Evolutionary conservation across 805 yeast species (phyloP), one percentile per base, ranked within the genome.

Genomic region (Wickerhamiella shivajii): DNA sequence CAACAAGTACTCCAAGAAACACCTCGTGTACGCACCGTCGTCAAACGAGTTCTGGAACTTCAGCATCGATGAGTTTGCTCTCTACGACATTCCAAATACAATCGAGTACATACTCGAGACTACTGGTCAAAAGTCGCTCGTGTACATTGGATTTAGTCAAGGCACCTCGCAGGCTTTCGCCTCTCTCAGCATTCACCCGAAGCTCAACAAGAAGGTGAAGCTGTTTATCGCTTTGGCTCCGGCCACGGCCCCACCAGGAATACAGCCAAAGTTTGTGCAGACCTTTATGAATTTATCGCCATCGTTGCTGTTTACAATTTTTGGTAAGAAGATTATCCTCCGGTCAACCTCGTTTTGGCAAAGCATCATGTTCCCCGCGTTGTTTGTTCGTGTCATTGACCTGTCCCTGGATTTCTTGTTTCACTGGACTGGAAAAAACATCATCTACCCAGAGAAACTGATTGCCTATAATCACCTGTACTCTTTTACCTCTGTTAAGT

Each of bases 131-230:
- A 42, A 45, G 18, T 43, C 55, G 12, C 54, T 85, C 23, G 67
- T 73, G 1, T 85, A 83, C 49, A 66, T 87, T 42, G 97, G 96
- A 1, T 87, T 87, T 49, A 74, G 85, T 17, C 97, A 85, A 53
- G 97, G 97, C 14, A 74, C 93, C 0, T 93, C 96, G 1, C 96
- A 87, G 54, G 83, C 83, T 26, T 75, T 85, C 53, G 95, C 93
- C 0, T 66, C 92, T 8, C 59, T 83, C 15, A 69, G 90, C 0
- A 52, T 59, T 12, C 71, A 74, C 48, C 73, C 76, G 6, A 61
- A 64, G 2, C 60, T 85, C 37, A 80, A 79, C 52, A 44, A 53
- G 44, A 51, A 67, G 42, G 59, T 72, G 26, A 57, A 63, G 11
- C 55, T 53, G 33, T 76, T 85, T 41, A 70, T 85, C 37, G 95